Base-by-base conservation (phyloP, 2,329 filamentous ascomycete species). In the Ascochyta koolunga region DNA sequence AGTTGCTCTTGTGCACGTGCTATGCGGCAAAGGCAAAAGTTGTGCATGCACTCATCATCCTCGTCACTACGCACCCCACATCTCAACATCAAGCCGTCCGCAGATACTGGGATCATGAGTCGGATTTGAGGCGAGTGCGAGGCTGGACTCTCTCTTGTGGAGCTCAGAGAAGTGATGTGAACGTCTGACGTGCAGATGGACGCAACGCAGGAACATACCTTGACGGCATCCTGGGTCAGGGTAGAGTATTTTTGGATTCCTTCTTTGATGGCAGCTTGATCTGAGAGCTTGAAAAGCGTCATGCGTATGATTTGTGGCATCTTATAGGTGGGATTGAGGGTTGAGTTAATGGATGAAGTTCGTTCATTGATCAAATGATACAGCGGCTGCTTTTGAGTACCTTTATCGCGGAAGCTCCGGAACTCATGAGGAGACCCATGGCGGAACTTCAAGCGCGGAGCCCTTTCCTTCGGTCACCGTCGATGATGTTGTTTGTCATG, bases 271-370 rank as follows among this genome's bases (percentile, higher is more conserved):
- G 64, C 47, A 27, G 66, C 57, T 3, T 52, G 19, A 38, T 75
- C 66, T 46, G 68, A 59, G 51, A 75, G 61, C 58, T 76, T 75
- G 68, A 76, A 73, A 25, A 75, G 61, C 11, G 72, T 75, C 42
- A 75, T 59, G 51, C 73, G 73, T 47, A 69, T 54, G 58, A 76
- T 68, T 44, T 65, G 65, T 10, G 67, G 47, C 71, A 73, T 75
- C 33, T 37, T 69, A 43, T 31, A 5, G 44, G 27, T 19, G 39
- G 9, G 15, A 9, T 7, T 4, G 31, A 33, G 31, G n/a, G 31
- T 16, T 33, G 15, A 16, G 5, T 31, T 42, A 48, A 58, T 11
- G 36, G 21, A 35, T n/a, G 31, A 29, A 8, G 36, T 40, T 24
- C 19, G 35, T 15, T 15, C 9, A n/a, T 40, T 35, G 36, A 33